These are phyloP conservation scores for Brassica nigra DNA, from an alignment of 345 rosid genomes.

Conservation along the genomic window DNA sequence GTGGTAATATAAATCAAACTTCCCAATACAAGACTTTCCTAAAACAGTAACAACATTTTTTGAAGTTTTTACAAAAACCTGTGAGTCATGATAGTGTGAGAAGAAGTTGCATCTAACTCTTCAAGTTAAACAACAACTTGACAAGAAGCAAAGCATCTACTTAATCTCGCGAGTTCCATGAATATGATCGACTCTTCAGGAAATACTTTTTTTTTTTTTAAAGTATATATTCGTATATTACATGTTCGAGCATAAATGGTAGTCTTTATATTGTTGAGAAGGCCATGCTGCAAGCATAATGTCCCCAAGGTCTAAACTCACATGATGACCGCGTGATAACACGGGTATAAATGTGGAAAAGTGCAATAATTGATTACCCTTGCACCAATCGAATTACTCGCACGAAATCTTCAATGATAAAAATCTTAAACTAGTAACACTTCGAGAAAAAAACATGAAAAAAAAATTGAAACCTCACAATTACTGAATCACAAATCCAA, in stretches of 20 bases:
- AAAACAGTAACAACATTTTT: background rate
- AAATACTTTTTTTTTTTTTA: too few relatives aligned
- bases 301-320: background rate
- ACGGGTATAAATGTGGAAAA: background rate
- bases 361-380: background rate
- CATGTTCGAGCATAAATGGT: background rate
- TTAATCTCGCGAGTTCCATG: background rate
- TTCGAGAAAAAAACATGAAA: background rate
- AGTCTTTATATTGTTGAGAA: background rate
- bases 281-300: background rate
- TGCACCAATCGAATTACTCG: background rate
- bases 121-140: background rate
- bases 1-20: background rate
- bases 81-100: background rate
- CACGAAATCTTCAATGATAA: background rate
- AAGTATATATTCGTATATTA: too few relatives aligned
- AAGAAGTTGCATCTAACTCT: background rate
- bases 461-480: constrained; percentile 13
- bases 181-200: background rate
- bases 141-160: background rate
- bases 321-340: background rate
- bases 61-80: background rate
- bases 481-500: constrained; percentile 8
- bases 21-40: background rate
- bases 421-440: constrained; percentile 1